Evolutionary conservation across 768 basidiomycete species (phyloP), one percentile per base, ranked within the genome.

Genomic region (Suillus fuscotomentosus): DNA sequence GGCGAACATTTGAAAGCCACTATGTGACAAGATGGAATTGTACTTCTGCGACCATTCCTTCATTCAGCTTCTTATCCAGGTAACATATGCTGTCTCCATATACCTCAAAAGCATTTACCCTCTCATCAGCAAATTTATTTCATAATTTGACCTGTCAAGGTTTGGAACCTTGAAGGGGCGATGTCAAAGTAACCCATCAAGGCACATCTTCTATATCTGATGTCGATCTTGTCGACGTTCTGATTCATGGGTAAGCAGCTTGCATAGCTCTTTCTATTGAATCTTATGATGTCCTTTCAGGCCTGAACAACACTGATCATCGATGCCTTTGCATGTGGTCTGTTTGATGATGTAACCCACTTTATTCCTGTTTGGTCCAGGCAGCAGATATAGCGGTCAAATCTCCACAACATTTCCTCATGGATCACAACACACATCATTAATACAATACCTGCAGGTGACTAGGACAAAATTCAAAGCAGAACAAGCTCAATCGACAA

Each of bases 21-120:
- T 99, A 3, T 87, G 84, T 38, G 94, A 98, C 67, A 98, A 98
- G 80, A 92, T 97, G 81, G 97, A 98, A 61, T 75, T 93, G 65
- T 99, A 99, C 76, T 99, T 98, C 78, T 94, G 97, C 64, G 97
- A 99, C 71, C 92, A 94, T 72, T 87, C 91, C 1, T 95, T 98
- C 69, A 85, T 99, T 55, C 97, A 97, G 0, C 77, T 99, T 39
- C 98, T 99, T 75, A 91, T 99, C 54, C 95, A 97, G 83, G 94
- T 94, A 51, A 75, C 1, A 27, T 3, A 17, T 2, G 0, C 22
- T 42, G 8, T 36, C 54, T 41, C 10, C 38, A 13, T 42, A n/a
- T 1, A n/a, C n/a, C 11, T n/a, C 39, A 0, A 0, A 9, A 53
- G 31, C 22, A 45, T 15, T 66, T 56, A 39, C 39, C n/a, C 1